These are phyloP conservation scores for Claviceps paspali DNA, from an alignment of 2,329 filamentous ascomycete species.

Conservation along the genomic window DNA sequence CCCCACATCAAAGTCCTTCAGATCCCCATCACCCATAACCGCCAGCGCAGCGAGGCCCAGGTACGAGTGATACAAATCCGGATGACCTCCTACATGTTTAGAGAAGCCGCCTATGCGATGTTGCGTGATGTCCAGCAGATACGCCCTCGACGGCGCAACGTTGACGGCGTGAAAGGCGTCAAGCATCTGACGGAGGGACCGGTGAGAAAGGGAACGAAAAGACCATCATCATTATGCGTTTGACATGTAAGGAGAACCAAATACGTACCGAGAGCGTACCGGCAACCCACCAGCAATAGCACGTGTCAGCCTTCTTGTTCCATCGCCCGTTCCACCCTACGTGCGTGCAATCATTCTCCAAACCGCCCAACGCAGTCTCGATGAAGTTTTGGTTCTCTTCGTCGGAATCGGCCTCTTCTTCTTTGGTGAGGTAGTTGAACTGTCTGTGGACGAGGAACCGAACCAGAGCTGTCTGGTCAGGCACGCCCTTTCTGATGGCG, in stretches of 20 bases:
- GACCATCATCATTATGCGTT: too few relatives aligned
- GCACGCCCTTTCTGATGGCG: slow-evolving; percentile 21
- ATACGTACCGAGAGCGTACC: slow-evolving; percentile 38
- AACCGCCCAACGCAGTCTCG: slow-evolving; percentile 18
- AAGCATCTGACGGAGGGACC: slow-evolving; percentile 33
- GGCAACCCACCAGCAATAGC: slow-evolving; percentile 86
- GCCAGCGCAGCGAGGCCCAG: slow-evolving; percentile 70
- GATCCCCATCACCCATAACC: slow-evolving; percentile 51
- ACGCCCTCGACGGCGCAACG: slow-evolving; percentile 47
- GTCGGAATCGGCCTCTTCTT: slow-evolving; percentile 29
- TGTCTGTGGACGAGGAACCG: slow-evolving; percentile 52
- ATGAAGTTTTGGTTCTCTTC: slow-evolving; percentile 26
- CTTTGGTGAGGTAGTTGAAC: slow-evolving; percentile 38
- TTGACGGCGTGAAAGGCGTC: slow-evolving; percentile 43
- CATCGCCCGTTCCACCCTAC: slow-evolving; percentile 79
- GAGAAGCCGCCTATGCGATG: slow-evolving; percentile 72
- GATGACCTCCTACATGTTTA: slow-evolving; percentile 52
- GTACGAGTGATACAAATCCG: slow-evolving; percentile 79
- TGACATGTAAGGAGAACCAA: neutral
- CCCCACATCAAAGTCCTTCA: slow-evolving; percentile 58
- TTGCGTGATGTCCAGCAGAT: slow-evolving; percentile 73
- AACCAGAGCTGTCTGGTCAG: slow-evolving; percentile 17
- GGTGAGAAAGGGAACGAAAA: neutral
- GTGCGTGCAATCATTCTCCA: slow-evolving; percentile 24
- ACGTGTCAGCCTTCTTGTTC: slow-evolving; percentile 89